Evolutionary conservation across 768 basidiomycete genomes (phyloP), one percentile per base, ranked within the genome.

Genomic region (Termitomyces sp.): DNA sequence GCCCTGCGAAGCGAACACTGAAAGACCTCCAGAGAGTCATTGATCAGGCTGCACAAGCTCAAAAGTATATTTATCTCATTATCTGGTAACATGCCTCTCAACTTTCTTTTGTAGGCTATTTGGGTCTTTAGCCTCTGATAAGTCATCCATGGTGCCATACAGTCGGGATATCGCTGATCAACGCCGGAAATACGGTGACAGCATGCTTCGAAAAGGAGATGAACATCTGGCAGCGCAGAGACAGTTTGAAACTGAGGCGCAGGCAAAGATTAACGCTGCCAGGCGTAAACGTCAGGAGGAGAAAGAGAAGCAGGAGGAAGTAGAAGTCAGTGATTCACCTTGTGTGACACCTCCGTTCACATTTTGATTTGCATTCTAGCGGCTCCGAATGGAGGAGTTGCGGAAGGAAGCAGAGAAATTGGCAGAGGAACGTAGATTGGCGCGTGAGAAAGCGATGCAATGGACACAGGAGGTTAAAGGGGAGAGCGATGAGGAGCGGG

Each of bases 121-220:
- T 74, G 88, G 82, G 10, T 86, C 91, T 0, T 78, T 99, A 20
- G 91, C 93, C 0, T 80, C 82, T 6, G 92, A 95, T 66, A 79
- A 81, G 57, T 80, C 88, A 0, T 70, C 82, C 0, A 74, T 80
- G 50, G 78, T 95, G 18, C 93, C 94, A 0, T 98, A 98, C 72
- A 91, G 80, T 65, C 79, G 82, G 10, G 94, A 96, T 50, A 82
- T 98, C 49, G 93, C 95, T 0, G 89, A 94, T 64, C 90, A 96
- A 64, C 86, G 97, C 47, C 82, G 87, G 41, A 89, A 89, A 70
- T 99, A 98, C 66, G 94, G 95, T 13, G 89, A 92, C 61, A 88
- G 82, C 66, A 87, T 98, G 80, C 70, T 96, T 55, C 81, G 91
- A 57, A 86, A 86, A 54, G 88, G 85, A 2, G 89, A 91, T 12